A percentile compares a stretch with the other conserved stretches of the same genome.
phyloP scores from a whole-genome alignment of 116 monocot genomes.

The Iris pallida region DNA sequence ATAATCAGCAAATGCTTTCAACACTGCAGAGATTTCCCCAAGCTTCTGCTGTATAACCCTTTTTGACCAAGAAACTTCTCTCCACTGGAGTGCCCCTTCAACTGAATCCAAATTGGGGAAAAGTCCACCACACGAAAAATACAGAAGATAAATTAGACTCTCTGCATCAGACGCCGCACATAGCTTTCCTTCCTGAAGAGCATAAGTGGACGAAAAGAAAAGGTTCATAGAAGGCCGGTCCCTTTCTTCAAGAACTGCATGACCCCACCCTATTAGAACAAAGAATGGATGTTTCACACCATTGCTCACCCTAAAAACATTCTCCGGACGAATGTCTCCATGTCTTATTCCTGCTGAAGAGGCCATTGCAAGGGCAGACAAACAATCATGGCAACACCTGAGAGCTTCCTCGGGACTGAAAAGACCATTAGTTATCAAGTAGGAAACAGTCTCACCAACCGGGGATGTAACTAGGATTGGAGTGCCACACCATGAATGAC shows the following conservation, averaged over 20 bases:
- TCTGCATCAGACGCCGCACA: conserved; percentile 92
- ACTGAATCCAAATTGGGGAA: conserved; percentile 77
- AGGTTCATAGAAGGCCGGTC: conserved; percentile 81
- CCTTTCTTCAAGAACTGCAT: conserved; percentile 83
- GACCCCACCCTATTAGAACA: conserved; percentile 90
- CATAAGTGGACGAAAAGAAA: conserved; percentile 78
- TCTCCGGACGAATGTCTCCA: conserved; percentile 85
- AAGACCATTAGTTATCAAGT: conserved; percentile 52
- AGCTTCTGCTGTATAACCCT: conserved; percentile 90
- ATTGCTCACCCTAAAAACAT: conserved; percentile 49
- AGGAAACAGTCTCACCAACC: conserved; percentile 57
- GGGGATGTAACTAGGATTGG: conserved; percentile 82
- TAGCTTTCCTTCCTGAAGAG: conserved; percentile 84
- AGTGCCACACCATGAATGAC: conserved; percentile 89
- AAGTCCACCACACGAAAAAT: conserved; percentile 71
- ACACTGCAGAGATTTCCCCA: conserved; percentile 80
- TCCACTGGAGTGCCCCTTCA: conserved; percentile 85
- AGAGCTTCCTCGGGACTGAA: conserved; percentile 79
- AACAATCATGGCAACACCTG: conserved; percentile 86
- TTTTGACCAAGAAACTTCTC: conserved; percentile 77
- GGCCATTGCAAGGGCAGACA: conserved; percentile 70
- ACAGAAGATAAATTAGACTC: conserved; percentile 82
- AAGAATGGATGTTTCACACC: conserved; percentile 44
- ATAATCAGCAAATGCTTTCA: conserved; percentile 98
- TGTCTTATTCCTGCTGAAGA: conserved; percentile 72